Base-by-base conservation (phyloP, 1,284 basidiomycete species). In the Ceratobasidium theobromae region DNA sequence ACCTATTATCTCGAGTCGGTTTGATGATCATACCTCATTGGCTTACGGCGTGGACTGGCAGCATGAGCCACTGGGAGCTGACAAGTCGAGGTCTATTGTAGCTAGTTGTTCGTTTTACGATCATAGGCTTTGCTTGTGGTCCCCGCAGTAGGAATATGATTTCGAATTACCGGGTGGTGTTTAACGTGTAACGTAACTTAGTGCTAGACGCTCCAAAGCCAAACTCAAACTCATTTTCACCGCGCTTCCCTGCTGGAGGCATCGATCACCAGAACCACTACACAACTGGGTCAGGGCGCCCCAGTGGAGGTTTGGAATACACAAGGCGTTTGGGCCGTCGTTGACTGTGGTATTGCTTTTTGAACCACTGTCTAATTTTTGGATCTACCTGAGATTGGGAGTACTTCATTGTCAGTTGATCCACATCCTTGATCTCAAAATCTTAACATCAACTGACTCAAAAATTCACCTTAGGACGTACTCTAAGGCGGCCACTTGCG, bases 91-190 rank as follows among this genome's bases (percentile, higher is more conserved):
- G 14, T 40, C 35, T 21, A 27, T 90, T 32, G 81, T 98, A 32
- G 93, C 87, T 25, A 96, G 89, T 73, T 97, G 94, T 75, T 98
- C 95, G 16, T 99, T 99, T 77, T 99, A 99, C 75, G 96, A 99
- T 75, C 91, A 95, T 74, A 77, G 80, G 25, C 74, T 98, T 76
- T 85, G 89, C 75, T 72, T 95, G 28, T 99, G 96, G 96, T 51
- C 58, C n/a, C 32, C 58, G 6, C 48, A 41, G 41, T 35, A 18
- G 35, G 8, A 38, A 16, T 8, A 38, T 38, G 6, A 6, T 6
- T 8, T 38, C 35, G 16, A 11, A 14, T 14, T 11, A 21, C 43
- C 9, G 18, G 18, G 25, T 14, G 12, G 16, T 40, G 14, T n/a
- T 14, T 55, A 40, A 3, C n/a, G 18, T 4, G 30, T 49, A 38